These are phyloP conservation scores for Aspergillus nomiae DNA, from an alignment of 2,329 filamentous ascomycete genomes.

Conservation along the genomic window DNA sequence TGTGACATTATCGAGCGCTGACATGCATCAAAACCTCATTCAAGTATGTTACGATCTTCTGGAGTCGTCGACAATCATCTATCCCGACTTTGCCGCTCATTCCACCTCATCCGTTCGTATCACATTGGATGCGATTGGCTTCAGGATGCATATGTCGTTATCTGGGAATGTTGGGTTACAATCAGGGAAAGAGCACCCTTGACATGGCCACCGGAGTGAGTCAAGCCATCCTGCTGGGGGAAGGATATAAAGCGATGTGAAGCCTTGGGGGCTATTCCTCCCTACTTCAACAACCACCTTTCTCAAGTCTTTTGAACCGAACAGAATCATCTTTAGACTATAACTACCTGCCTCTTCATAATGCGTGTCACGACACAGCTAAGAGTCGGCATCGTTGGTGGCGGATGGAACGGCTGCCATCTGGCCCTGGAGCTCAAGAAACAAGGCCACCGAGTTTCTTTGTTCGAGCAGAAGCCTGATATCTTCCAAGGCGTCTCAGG, in stretches of 20 bases:
- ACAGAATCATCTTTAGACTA: background rate
- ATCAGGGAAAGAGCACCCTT: background rate
- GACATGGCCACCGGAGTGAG: background rate
- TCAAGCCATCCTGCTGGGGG: background rate
- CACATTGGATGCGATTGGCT: background rate
- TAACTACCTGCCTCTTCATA: background rate
- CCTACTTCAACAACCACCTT: background rate
- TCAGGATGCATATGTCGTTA: background rate
- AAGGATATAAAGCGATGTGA: background rate
- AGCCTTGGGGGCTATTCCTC: background rate
- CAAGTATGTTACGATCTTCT: background rate
- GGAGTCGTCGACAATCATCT: background rate
- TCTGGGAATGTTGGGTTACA: background rate
- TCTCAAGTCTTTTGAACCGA: background rate
- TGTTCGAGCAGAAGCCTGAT: slow-evolving; percentile 5
- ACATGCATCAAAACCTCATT: background rate
- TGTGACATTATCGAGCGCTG: background rate
- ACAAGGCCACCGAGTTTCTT: background rate
- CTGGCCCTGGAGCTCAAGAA: slow-evolving; percentile 7
- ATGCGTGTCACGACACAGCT: background rate
- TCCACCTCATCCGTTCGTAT: background rate
- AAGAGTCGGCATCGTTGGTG: slow-evolving; percentile 1
- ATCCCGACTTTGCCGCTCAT: slow-evolving; percentile 4
- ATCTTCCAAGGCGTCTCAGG: slow-evolving; percentile 9
- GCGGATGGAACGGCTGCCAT: slow-evolving; percentile 11